phyloP scores from a whole-genome alignment of 1,284 basidiomycete species.

The Trametes versicolor region DNA sequence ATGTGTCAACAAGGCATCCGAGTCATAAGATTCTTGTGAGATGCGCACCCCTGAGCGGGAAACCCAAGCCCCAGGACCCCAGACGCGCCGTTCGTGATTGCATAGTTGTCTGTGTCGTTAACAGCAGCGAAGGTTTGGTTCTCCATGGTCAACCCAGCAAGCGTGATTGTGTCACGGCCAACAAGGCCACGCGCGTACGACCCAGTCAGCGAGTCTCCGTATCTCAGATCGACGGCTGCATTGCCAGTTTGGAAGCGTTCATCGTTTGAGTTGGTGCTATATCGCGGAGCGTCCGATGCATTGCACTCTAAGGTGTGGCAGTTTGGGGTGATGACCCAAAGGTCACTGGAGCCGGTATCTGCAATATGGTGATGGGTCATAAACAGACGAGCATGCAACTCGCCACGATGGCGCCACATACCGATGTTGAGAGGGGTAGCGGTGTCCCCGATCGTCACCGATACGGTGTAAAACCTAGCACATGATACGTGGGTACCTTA shows the following conservation, averaged over 20 bases:
- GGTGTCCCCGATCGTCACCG: neutral
- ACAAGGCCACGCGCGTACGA: conserved; percentile 49
- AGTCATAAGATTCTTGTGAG: neutral
- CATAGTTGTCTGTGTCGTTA: conserved; percentile 47
- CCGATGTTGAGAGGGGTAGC: conserved; percentile 2
- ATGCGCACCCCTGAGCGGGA: conserved; percentile 45
- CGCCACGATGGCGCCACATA: neutral
- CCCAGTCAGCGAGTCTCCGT: conserved; percentile 50
- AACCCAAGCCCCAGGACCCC: conserved; percentile 53
- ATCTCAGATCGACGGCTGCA: conserved; percentile 42
- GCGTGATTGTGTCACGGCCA: conserved; percentile 45
- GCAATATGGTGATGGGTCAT: neutral
- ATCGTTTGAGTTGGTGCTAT: conserved; percentile 29
- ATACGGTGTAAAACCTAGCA: neutral
- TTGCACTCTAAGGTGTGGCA: conserved; percentile 38
- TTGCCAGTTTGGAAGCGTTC: conserved; percentile 38
- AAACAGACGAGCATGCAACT: neutral
- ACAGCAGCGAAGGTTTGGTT: conserved; percentile 48
- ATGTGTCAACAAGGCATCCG: neutral
- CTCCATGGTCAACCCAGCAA: conserved; percentile 48
- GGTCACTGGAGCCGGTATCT: conserved; percentile 44
- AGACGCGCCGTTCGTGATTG: conserved; percentile 46
- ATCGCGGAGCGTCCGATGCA: conserved; percentile 34
- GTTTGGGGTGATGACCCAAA: conserved; percentile 2
- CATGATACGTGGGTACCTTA: neutral